phyloP scores from a whole-genome alignment of 2,329 filamentous ascomycete genomes.

The Colletotrichum incanum region DNA sequence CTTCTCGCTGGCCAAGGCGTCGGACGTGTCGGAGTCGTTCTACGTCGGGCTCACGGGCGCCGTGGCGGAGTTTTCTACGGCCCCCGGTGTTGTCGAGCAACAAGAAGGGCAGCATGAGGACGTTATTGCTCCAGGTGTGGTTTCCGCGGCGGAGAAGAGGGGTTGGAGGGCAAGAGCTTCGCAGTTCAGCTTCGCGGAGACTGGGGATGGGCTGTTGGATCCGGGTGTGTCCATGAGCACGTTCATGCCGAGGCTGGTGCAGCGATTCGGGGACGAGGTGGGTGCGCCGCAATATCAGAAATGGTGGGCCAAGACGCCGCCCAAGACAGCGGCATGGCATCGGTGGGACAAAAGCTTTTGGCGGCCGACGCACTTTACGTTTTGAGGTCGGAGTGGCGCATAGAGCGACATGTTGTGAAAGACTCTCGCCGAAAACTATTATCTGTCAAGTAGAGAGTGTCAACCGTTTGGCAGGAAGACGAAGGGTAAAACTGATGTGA shows the following conservation, averaged over 20 bases:
- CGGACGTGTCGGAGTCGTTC: constrained; percentile 63
- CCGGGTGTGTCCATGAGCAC: constrained; percentile 40
- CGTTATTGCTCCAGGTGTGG: constrained; percentile 5
- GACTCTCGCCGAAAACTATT: background rate
- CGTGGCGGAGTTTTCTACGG: constrained; percentile 59
- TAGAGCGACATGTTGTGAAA: background rate
- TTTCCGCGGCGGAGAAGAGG: constrained; percentile 34
- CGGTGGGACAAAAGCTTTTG: constrained; percentile 39
- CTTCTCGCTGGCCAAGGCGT: constrained; percentile 64
- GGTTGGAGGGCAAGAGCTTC: constrained; percentile 34
- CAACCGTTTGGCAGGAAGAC: background rate
- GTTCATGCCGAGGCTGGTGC: constrained; percentile 40
- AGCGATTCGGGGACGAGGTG: constrained; percentile 35
- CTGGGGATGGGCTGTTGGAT: constrained; percentile 47
- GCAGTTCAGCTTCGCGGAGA: constrained; percentile 48
- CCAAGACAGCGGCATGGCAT: constrained; percentile 36
- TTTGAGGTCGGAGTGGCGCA: background rate
- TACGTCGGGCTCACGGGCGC: constrained; percentile 66
- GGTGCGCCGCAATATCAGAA: constrained; percentile 27
- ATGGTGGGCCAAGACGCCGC: constrained; percentile 28
- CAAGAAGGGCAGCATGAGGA: constrained; percentile 1
- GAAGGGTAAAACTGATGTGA: too few relatives aligned
- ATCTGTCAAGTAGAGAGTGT: background rate
- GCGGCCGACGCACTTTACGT: constrained; percentile 40
- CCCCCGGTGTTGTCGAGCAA: constrained; percentile 8